These are phyloP conservation scores for Myxozyma neotropica DNA, from an alignment of 805 yeast species.

Conservation along the genomic window DNA sequence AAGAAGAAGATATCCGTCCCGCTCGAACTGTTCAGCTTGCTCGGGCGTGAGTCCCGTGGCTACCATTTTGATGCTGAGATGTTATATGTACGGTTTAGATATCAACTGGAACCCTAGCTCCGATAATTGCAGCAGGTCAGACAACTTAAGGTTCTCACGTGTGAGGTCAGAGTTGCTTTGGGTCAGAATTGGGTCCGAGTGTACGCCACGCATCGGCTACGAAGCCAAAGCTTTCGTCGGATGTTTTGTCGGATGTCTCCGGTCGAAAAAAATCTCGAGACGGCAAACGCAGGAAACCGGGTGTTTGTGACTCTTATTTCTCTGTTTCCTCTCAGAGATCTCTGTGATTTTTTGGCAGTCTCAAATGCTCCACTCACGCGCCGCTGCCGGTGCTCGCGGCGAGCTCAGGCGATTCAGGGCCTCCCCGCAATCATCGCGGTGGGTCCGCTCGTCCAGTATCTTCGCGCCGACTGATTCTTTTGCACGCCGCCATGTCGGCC, in stretches of 20 bases:
- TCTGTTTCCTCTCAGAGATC: not conserved
- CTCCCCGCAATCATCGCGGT: not conserved
- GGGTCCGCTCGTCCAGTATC: slow-evolving; percentile 16
- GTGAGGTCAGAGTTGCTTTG: not conserved
- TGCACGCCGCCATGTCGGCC: slow-evolving; percentile 86
- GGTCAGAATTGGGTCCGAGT: not conserved
- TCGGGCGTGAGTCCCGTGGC: slow-evolving; percentile 47
- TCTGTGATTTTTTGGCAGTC: not conserved
- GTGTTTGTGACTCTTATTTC: no score
- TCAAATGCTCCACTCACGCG: not conserved
- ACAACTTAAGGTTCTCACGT: not conserved
- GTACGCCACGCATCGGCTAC: slow-evolving; percentile 11
- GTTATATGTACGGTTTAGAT: no score
- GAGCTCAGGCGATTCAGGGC: not conserved
- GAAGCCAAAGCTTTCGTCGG: slow-evolving; percentile 2
- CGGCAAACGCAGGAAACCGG: no score
- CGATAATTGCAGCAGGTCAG: not conserved
- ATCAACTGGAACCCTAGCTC: no score
- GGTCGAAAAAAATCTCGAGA: not conserved
- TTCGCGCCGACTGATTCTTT: slow-evolving; percentile 70
- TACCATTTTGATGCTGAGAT: slow-evolving; percentile 17
- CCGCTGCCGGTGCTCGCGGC: not conserved
- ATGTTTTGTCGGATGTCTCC: not conserved
- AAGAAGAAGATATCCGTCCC: slow-evolving; percentile 63
- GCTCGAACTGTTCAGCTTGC: slow-evolving; percentile 54